phyloP scores from a whole-genome alignment of 2,329 filamentous ascomycete species.

The Trichoderma brevicompactum region DNA sequence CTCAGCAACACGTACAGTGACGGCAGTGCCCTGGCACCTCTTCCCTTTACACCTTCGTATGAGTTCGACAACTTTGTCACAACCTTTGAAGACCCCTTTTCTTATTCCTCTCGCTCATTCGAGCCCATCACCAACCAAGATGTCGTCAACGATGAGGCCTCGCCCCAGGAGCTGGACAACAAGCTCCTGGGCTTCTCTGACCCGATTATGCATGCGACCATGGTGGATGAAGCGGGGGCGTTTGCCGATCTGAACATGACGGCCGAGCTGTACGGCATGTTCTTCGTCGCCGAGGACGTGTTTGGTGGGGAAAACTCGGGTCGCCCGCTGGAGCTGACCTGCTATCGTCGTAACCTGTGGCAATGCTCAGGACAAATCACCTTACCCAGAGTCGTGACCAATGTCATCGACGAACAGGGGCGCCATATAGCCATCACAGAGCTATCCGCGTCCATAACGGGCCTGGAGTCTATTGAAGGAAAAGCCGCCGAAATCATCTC shows the following conservation, averaged over 20 bases:
- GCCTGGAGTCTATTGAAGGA: constrained; percentile 88
- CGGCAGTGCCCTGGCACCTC: constrained; percentile 41
- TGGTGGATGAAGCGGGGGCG: constrained; percentile 69
- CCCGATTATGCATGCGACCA: constrained; percentile 61
- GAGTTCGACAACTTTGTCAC: constrained; percentile 64
- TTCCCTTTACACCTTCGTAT: constrained; percentile 63
- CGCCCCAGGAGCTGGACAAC: constrained; percentile 64
- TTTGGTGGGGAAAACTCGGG: constrained; percentile 64
- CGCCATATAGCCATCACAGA: constrained; percentile 77
- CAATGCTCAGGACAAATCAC: constrained; percentile 89
- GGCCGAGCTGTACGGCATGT: constrained; percentile 85
- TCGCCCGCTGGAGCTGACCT: constrained; percentile 80
- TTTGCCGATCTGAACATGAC: constrained; percentile 68
- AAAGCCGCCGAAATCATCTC: constrained; percentile 93
- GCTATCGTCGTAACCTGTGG: constrained; percentile 93
- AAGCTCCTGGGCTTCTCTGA: constrained; percentile 77
- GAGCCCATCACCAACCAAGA: constrained; percentile 51
- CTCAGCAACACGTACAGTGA: constrained; percentile 37
- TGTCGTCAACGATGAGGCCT: constrained; percentile 51
- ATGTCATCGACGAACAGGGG: constrained; percentile 74
- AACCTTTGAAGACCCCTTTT: constrained; percentile 69
- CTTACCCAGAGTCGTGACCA: constrained; percentile 71
- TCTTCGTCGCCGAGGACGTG: constrained; percentile 82
- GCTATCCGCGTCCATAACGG: constrained; percentile 79
- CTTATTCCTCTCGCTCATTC: constrained; percentile 57